A percentile compares a stretch with the other conserved stretches of the same genome.
Conservation (phyloP, 2,329 filamentous ascomycete genomes). For the Phaeosphaeriaceae sp. region DNA sequence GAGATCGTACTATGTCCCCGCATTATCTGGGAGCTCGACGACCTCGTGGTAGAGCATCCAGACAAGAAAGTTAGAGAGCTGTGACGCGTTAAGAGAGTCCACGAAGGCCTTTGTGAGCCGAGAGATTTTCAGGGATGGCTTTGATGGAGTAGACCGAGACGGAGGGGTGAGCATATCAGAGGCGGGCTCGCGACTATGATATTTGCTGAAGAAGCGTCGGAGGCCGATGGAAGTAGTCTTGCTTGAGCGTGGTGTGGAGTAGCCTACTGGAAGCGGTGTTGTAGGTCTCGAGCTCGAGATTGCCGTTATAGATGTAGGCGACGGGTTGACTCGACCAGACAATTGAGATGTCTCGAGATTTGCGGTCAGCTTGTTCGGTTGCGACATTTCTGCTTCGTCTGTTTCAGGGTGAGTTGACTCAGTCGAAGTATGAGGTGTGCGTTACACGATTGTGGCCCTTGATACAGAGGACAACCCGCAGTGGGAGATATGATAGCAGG, state of each 20-base stretch:
- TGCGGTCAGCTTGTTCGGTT: neutral
- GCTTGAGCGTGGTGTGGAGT: neutral
- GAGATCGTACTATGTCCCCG: slow-evolving; percentile 20
- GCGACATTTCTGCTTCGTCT: neutral
- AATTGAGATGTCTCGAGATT: neutral
- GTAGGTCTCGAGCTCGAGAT: neutral
- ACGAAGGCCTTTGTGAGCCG: slow-evolving; percentile 21
- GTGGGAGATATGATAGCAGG: neutral
- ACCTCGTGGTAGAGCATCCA: slow-evolving; percentile 35
- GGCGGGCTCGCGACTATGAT: slow-evolving; percentile 1
- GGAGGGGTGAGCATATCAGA: slow-evolving; percentile 5
- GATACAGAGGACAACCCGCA: neutral
- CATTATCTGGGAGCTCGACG: slow-evolving; percentile 24
- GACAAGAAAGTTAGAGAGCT: slow-evolving; percentile 29
- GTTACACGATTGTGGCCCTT: neutral
- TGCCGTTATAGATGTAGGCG: neutral
- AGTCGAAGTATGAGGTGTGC: neutral
- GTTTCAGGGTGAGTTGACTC: neutral
- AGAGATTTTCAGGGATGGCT: slow-evolving; percentile 3
- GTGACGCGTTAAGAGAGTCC: slow-evolving; percentile 14
- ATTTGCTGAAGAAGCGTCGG: slow-evolving; percentile 1
- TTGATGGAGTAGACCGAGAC: neutral
- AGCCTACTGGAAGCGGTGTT: neutral
- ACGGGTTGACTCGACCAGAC: neutral
- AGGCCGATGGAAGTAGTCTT: slow-evolving; percentile 1